Conservation (phyloP, 495 filamentous ascomycete species). For the Tuber brumale region DNA sequence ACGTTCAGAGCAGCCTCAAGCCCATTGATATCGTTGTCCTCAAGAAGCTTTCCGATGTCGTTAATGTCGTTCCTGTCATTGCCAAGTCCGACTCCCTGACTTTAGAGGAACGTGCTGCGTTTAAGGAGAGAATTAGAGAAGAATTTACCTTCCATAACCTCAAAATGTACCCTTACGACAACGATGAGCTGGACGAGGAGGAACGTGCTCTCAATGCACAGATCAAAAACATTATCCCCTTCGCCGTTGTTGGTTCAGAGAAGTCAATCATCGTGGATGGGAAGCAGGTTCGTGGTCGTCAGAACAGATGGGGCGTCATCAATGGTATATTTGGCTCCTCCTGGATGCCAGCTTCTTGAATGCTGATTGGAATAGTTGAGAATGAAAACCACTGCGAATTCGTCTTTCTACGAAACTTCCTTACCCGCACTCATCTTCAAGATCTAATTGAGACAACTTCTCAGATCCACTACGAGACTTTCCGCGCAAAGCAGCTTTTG, state of each 20-base stretch:
- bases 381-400: conserved; percentile 99
- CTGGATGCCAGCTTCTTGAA: neutral
- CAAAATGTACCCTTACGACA: conserved; percentile 99
- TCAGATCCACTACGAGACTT: conserved; percentile 99
- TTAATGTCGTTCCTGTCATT: conserved; percentile 98
- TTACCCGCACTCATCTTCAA: conserved; percentile 96
- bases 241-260: conserved; percentile 96
- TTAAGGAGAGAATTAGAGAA: conserved; percentile 99
- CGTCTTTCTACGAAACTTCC: conserved; percentile 93
- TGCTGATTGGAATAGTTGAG: conserved; percentile 56
- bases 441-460: conserved; percentile 99
- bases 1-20: conserved; percentile 58
- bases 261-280: conserved; percentile 95
- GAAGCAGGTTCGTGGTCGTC: conserved; percentile 94
- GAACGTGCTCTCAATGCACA: conserved; percentile 86
- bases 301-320: conserved; percentile 99
- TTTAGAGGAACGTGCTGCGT: conserved; percentile 85
- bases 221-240: conserved; percentile 96
- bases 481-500: conserved; percentile 97
- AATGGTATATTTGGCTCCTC: conserved; percentile 48
- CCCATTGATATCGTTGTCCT: conserved; percentile 99
- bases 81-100: conserved; percentile 97
- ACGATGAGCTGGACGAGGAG: conserved; percentile 96
- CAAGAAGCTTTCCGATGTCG: conserved; percentile 97
- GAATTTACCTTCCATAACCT: conserved; percentile 99